Percentiles rank a stretch among this genome's conserved stretches.
These are phyloP conservation scores for Loxodes magnus DNA, from an alignment of 73 alveolate species.

Conservation along the genomic window DNA sequence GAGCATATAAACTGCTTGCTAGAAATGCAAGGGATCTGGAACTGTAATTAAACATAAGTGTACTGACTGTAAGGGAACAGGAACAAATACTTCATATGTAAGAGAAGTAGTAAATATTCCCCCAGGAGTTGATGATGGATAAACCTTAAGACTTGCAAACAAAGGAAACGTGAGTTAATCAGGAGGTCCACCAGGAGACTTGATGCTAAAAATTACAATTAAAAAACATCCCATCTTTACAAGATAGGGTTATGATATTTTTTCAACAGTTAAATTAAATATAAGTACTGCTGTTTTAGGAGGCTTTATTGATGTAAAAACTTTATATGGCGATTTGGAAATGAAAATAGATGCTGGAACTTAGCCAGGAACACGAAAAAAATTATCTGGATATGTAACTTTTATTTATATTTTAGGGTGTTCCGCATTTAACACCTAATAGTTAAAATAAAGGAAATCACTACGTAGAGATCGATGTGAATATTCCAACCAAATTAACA, in stretches of 20 bases:
- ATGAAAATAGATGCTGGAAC: slow-evolving; percentile 63
- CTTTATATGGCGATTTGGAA: slow-evolving; percentile 52
- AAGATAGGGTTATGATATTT: slow-evolving; percentile 68
- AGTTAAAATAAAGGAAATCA: slow-evolving; percentile 38
- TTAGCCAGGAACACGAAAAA: slow-evolving; percentile 47
- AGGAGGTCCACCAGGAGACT: slow-evolving; percentile 71
- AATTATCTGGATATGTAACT: slow-evolving; percentile 33
- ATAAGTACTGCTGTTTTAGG: slow-evolving; percentile 69
- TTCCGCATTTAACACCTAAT: slow-evolving; percentile 39
- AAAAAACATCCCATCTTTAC: slow-evolving; percentile 49
- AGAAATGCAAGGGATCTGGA: slow-evolving; percentile 68
- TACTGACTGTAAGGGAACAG: slow-evolving; percentile 55
- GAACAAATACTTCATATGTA: slow-evolving; percentile 22
- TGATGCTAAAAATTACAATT: slow-evolving; percentile 45
- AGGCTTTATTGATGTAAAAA: slow-evolving; percentile 42
- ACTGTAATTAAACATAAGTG: slow-evolving; percentile 52
- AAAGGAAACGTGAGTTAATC: slow-evolving; percentile 54
- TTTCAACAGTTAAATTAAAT: slow-evolving; percentile 36
- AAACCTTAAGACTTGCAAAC: slow-evolving; percentile 50
- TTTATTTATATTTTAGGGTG: slow-evolving; percentile 20
- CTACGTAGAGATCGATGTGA: slow-evolving; percentile 24
- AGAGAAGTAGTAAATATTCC: slow-evolving; percentile 64
- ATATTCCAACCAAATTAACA: slow-evolving; percentile 32
- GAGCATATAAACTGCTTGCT: slow-evolving; percentile 53
- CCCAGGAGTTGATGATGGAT: slow-evolving; percentile 68